Conservation (phyloP, 345 rosid species). For the Brassica carinata region DNA sequence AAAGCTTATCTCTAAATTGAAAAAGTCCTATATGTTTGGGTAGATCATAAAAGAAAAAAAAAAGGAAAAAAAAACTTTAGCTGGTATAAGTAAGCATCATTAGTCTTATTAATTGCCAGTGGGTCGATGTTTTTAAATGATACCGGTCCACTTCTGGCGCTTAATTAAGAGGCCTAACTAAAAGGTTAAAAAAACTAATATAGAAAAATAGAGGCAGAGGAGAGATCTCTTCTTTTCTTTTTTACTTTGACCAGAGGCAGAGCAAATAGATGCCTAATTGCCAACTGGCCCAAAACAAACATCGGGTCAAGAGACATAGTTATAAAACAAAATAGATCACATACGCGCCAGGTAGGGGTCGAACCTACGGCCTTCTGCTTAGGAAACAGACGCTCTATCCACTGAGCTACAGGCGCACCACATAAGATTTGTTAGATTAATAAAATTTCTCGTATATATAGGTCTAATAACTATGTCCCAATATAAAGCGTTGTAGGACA, state of each 20-base stretch:
- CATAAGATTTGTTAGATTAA: neutral
- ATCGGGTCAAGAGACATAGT: too few species aligned
- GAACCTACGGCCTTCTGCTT: slow-evolving; percentile 81
- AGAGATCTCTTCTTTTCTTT: too few species aligned
- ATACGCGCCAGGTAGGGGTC: slow-evolving; percentile 12
- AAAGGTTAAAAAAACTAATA: too few species aligned
- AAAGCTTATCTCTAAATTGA: neutral
- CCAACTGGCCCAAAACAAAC: neutral
- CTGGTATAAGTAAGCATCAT: neutral
- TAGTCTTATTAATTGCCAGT: neutral
- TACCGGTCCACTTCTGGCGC: neutral
- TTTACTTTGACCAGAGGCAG: too few species aligned
- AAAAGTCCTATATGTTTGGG: neutral
- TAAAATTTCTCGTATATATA: too few species aligned
- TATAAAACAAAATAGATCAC: too few species aligned
- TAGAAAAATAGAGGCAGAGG: too few species aligned
- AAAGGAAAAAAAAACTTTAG: neutral
- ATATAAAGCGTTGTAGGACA: too few species aligned
- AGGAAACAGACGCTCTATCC: slow-evolving; percentile 99
- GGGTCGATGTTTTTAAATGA: neutral
- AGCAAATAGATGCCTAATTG: neutral
- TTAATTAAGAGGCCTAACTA: neutral
- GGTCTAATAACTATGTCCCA: too few species aligned
- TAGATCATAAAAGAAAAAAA: neutral
- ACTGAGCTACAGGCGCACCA: slow-evolving; percentile 94